A percentile compares a stretch with the other conserved stretches of the same genome.
These are phyloP conservation scores for Spizellomyces sp. DNA, from an alignment of 192 early-diverging fungal species.

Conservation along the genomic window DNA sequence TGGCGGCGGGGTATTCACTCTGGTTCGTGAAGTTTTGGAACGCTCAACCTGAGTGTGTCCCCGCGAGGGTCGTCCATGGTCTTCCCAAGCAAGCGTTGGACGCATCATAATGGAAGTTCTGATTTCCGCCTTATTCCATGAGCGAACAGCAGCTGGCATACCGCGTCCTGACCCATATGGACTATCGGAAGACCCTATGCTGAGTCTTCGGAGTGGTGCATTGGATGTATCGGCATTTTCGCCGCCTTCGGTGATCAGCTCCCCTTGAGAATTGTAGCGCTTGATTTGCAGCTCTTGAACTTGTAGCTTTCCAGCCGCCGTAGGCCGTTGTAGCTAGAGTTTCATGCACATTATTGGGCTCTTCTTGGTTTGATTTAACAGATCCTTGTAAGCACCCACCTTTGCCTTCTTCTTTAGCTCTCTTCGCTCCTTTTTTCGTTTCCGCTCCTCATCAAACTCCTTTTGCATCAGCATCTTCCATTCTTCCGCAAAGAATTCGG, in stretches of 20 bases:
- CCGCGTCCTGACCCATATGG: neutral
- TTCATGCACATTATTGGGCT: neutral
- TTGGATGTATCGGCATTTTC: neutral
- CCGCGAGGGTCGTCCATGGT: no score
- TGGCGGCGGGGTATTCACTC: conserved; percentile 22
- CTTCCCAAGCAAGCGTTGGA: no score
- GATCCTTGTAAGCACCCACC: conserved; percentile 3
- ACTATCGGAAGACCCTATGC: neutral
- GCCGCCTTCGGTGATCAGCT: conserved; percentile 24
- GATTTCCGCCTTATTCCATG: neutral
- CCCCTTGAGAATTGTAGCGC: conserved; percentile 45
- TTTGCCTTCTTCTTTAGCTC: conserved; percentile 40
- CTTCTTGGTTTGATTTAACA: neutral
- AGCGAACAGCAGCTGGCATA: neutral
- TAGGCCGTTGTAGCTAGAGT: conserved; percentile 17
- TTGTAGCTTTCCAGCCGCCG: neutral
- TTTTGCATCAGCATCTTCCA: conserved; percentile 46
- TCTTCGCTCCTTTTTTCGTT: conserved; percentile 24
- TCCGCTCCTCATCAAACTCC: conserved; percentile 36
- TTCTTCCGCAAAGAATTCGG: conserved; percentile 53
- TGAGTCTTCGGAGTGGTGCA: neutral
- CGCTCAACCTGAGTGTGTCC: no score
- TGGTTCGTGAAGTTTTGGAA: neutral
- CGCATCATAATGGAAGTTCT: no score
- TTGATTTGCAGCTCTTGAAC: conserved; percentile 42